phyloP scores from a whole-genome alignment of 2,329 filamentous ascomycete species.

The Fusarium sarcochroum region DNA sequence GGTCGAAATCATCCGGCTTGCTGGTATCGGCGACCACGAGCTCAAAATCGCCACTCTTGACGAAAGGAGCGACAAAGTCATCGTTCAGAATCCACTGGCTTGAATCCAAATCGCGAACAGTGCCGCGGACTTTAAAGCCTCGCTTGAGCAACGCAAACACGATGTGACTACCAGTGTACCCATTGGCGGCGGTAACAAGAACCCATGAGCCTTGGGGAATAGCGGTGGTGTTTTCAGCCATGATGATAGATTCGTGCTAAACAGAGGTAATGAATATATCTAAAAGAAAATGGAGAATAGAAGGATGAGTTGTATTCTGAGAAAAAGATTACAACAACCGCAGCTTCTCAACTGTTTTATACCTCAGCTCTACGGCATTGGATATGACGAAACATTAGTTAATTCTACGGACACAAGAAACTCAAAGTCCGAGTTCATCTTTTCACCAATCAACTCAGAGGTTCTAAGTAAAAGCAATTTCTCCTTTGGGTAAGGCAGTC shows the following conservation, averaged over 20 bases:
- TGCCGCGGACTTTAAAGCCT: constrained; percentile 40
- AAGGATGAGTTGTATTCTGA: neutral
- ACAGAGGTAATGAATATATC: fast-evolving
- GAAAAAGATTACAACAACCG: no score
- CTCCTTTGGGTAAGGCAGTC: neutral
- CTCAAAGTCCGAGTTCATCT: neutral
- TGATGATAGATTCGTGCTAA: neutral
- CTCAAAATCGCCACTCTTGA: constrained; percentile 16
- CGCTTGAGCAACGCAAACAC: constrained; percentile 30
- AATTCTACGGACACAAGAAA: neutral
- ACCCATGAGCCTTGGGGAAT: constrained; percentile 35
- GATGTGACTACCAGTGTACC: constrained; percentile 34
- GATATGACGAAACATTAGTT: neutral
- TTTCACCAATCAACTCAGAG: neutral
- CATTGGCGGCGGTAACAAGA: constrained; percentile 37
- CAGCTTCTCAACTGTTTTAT: neutral
- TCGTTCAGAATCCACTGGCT: constrained; percentile 33
- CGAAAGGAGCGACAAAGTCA: constrained; percentile 3
- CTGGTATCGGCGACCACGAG: constrained; percentile 31
- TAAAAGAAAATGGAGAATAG: neutral
- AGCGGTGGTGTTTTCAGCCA: neutral
- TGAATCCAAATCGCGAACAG: constrained; percentile 24
- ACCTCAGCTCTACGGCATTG: neutral
- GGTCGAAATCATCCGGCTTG: constrained; percentile 29
- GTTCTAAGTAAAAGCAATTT: neutral